A percentile compares a stretch with the other conserved stretches of the same genome.
phyloP scores from a whole-genome alignment of 2,329 filamentous ascomycete species.

The Pseudodiploospora longispora region DNA sequence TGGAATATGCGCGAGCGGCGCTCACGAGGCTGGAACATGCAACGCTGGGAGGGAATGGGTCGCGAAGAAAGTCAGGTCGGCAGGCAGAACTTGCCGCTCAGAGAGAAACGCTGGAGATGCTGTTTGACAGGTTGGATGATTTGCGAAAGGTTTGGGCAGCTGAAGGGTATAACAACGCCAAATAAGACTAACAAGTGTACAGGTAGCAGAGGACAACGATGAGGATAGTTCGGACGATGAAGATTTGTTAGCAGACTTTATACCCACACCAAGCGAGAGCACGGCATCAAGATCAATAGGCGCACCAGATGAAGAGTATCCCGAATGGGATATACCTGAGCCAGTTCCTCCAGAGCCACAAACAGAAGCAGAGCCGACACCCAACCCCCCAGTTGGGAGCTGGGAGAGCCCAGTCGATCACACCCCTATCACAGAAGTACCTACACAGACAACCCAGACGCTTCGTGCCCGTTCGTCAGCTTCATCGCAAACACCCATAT shows the following conservation, averaged over 20 bases:
- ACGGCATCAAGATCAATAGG: conserved; percentile 31
- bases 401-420: conserved; percentile 7
- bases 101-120: conserved; percentile 55
- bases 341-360: conserved; percentile 39
- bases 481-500: conserved; percentile 12
- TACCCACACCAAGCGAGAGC: conserved; percentile 47
- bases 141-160: conserved; percentile 48
- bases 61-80: conserved; percentile 48
- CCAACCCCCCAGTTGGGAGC: conserved; percentile 6
- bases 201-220: conserved; percentile 27
- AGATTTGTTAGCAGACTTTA: conserved; percentile 47
- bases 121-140: conserved; percentile 60
- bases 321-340: conserved; percentile 23
- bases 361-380: conserved; percentile 9
- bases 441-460: conserved; percentile 26
- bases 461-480: conserved; percentile 25
- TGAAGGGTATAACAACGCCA: not conserved
- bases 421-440: conserved; percentile 9
- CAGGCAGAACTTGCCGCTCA: conserved; percentile 58
- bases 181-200: conserved; percentile 7
- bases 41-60: conserved; percentile 47
- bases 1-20: conserved; percentile 61
- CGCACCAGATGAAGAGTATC: conserved; percentile 11
- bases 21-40: conserved; percentile 66
- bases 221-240: conserved; percentile 45